Evolutionary conservation across 306 rosid species (phyloP).

Genomic region (Vigna unguiculata): DNA sequence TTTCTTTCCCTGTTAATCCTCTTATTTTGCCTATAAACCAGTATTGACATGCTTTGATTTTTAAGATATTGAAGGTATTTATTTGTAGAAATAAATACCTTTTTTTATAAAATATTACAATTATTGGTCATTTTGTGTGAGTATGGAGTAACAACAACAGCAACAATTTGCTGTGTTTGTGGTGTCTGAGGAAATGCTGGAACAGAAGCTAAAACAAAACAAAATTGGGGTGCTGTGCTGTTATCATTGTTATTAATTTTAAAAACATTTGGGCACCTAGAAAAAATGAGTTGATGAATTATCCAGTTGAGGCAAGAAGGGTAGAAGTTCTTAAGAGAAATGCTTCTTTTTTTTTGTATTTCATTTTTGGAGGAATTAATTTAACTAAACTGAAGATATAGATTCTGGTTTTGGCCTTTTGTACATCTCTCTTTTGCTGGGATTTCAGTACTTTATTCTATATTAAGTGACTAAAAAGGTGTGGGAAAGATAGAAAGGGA

Average conservation of each 20-base stretch:
- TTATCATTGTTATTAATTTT: background rate
- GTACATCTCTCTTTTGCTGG: slow-evolving; percentile 26
- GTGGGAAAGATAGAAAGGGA: slow-evolving; percentile 45
- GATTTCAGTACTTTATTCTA: slow-evolving; percentile 49
- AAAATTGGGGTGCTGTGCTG: background rate
- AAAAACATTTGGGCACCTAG: slow-evolving; percentile 10
- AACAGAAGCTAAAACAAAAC: slow-evolving; percentile 1
- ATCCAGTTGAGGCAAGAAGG: background rate
- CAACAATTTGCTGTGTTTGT: slow-evolving; percentile 33
- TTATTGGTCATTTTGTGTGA: background rate
- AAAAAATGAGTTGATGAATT: background rate
- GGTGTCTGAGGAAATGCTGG: slow-evolving; percentile 38
- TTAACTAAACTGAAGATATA: slow-evolving; percentile 27
- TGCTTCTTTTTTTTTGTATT: background rate
- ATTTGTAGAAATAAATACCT: background rate
- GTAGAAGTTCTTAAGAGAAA: slow-evolving; percentile 27
- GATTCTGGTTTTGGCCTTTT: slow-evolving; percentile 44
- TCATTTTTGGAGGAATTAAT: slow-evolving; percentile 22
- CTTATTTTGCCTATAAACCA: background rate
- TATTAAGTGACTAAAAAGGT: slow-evolving; percentile 42
- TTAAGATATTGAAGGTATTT: background rate
- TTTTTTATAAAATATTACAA: background rate
- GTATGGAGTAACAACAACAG: background rate
- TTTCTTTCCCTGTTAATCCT: background rate
- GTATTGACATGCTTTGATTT: background rate